These are phyloP conservation scores for Corynascus novoguineensis DNA, from an alignment of 495 filamentous ascomycete species.

Conservation along the genomic window DNA sequence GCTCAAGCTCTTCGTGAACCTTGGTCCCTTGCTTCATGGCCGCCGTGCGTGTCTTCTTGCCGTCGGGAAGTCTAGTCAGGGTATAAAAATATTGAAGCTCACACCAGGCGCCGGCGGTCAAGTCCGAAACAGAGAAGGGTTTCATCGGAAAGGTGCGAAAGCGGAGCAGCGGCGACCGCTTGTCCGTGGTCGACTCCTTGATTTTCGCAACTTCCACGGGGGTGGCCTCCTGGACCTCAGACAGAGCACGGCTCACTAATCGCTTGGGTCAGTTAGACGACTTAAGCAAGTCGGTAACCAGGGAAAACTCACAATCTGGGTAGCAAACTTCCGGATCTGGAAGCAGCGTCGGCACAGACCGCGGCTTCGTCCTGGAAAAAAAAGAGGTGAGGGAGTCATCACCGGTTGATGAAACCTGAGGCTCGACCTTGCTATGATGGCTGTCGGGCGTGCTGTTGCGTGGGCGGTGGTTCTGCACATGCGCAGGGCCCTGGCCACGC, in stretches of 20 bases:
- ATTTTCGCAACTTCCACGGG: conserved; percentile 1
- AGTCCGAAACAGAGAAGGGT: conserved; percentile 82
- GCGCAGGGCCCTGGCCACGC: conserved; percentile 9
- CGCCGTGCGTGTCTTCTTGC: conserved; percentile 63
- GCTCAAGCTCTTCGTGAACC: conserved; percentile 79
- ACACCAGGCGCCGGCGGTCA: conserved; percentile 88
- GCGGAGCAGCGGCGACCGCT: conserved; percentile 51
- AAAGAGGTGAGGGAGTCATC: conserved; percentile 14
- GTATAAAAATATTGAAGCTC: conserved; percentile 91
- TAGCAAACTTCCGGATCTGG: conserved; percentile 31
- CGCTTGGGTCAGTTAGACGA: conserved; percentile 46
- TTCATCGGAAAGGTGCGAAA: conserved; percentile 75
- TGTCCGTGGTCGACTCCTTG: conserved; percentile 20
- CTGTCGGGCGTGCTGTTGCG: not conserved
- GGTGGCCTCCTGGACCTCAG: conserved; percentile 8
- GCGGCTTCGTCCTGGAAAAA: conserved; percentile 16
- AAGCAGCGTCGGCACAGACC: conserved; percentile 4
- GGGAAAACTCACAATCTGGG: conserved; percentile 44
- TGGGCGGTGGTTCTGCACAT: not conserved
- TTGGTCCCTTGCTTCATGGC: conserved; percentile 77
- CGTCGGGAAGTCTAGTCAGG: conserved; percentile 60
- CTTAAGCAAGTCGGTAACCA: not conserved
- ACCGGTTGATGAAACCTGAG: conserved; percentile 13
- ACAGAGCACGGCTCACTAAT: conserved; percentile 55
- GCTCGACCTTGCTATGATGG: not conserved